phyloP scores from a whole-genome alignment of 2,329 filamentous ascomycete species.

The Blastomyces emzantsi region DNA sequence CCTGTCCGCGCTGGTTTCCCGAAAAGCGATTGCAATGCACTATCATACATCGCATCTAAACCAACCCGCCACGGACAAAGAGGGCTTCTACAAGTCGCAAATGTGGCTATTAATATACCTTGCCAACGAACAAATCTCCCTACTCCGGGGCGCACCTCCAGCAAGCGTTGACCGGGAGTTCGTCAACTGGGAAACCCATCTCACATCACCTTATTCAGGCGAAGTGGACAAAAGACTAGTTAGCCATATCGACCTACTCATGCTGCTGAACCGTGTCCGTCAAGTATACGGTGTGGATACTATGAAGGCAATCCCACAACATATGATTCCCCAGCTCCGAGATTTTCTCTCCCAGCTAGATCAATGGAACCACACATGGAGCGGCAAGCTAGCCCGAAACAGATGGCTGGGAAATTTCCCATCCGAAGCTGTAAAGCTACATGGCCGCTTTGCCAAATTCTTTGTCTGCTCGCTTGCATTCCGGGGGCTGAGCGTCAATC shows the following conservation, averaged over 20 bases:
- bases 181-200: constrained; percentile 23
- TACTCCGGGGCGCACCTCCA: constrained; percentile 11
- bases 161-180: constrained; percentile 11
- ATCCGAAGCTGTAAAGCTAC: constrained; percentile 38
- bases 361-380: constrained; percentile 22
- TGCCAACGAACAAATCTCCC: constrained; percentile 15
- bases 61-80: constrained; percentile 13
- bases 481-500: constrained; percentile 30
- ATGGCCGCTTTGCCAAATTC: constrained; percentile 42
- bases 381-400: constrained; percentile 25
- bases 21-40: constrained; percentile 39
- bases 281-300: constrained; percentile 19
- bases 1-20: constrained; percentile 35
- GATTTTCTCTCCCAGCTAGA: constrained; percentile 25
- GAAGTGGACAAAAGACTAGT: constrained; percentile 20
- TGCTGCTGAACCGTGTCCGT: constrained; percentile 12
- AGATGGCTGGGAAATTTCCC: constrained; percentile 40
- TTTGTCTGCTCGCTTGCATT: constrained; percentile 42
- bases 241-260: constrained; percentile 14
- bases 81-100: constrained; percentile 24
- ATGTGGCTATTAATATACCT: constrained; percentile 34
- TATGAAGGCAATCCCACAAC: constrained; percentile 18
- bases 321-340: constrained; percentile 16
- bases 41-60: constrained; percentile 21
- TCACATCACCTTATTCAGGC: constrained; percentile 36